phyloP scores from a whole-genome alignment of 257 asterid species.

The Scutellaria barbata region DNA sequence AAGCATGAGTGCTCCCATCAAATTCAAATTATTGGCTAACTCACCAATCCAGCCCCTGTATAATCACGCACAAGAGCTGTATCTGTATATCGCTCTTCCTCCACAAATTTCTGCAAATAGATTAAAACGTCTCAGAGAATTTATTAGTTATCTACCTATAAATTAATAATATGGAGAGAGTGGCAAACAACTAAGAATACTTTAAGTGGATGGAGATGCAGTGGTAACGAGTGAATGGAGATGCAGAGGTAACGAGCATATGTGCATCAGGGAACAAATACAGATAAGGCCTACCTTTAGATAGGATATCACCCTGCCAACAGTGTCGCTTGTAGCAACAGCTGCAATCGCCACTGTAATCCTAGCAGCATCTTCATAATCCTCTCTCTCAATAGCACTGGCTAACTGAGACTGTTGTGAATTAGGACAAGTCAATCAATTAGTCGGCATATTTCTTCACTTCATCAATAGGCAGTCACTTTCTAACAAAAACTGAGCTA shows the following conservation, averaged over 20 bases:
- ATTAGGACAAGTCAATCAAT: constrained; percentile 27
- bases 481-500: constrained; percentile 5
- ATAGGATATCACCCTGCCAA: constrained; percentile 83
- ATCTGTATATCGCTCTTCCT: constrained; percentile 83
- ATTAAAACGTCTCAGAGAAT: constrained; percentile 33
- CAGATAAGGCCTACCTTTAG: constrained; percentile 58
- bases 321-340: constrained; percentile 77
- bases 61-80: constrained; percentile 86
- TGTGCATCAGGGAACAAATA: background rate
- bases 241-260: constrained; percentile 17
- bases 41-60: constrained; percentile 94
- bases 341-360: constrained; percentile 97
- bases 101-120: constrained; percentile 70
- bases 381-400: constrained; percentile 70
- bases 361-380: constrained; percentile 90
- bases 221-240: too few relatives aligned
- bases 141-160: constrained; percentile 25
- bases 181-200: constrained; percentile 4
- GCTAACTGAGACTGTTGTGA: constrained; percentile 70
- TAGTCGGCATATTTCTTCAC: constrained; percentile 17
- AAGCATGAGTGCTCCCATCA: constrained; percentile 26
- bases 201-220: constrained; percentile 7
- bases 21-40: constrained; percentile 42
- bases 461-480: too few relatives aligned
- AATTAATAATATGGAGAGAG: background rate